Evolutionary conservation across 352 stramenopile species (phyloP), one percentile per base, ranked within the genome.

Genomic region (Globisporangium apiculatum): DNA sequence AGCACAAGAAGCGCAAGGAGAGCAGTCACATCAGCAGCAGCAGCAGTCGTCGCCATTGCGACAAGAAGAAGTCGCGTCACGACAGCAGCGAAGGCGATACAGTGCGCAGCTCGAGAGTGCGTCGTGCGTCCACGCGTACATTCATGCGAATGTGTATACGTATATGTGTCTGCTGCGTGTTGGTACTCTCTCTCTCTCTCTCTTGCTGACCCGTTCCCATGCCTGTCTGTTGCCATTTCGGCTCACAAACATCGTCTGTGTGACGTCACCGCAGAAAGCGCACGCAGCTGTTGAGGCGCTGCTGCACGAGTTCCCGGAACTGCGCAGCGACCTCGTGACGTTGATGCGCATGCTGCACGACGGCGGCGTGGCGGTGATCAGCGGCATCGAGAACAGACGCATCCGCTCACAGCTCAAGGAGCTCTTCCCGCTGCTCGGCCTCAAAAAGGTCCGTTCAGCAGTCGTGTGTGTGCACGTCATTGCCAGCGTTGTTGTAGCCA

Each of bases 261-360:
- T 49, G 17, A 10, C 17, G 15, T n/a, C 5, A 35, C 24, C 5
- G 15, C 50, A 91, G 70, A 53, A 56, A 54, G 85, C 83, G 31
- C 62, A 79, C 45, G 57, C 57, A 4, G 71, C 86, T 24, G 73
- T 90, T 56, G 63, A 72, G 3, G 66, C 73, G 52, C 60, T 95
- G 63, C 67, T 92, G 53, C 58, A 53, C 7, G 78, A 89, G 61
- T 91, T 85, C 57, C 81, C 85, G 4, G 70, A 76, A 53, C 72
- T 95, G 40, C 66, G 71, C 17, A 65, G 59, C 17, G 85, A 95
- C 17, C 69, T 95, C 40, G 51, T 91, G 17, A 52, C 40, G 31
- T 61, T 95, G 41, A 60, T 95, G 35, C 81, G 91, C 65, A 86
- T 87, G 79, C 51, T 95, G 53, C 77, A 93, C 53, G 68, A 86